phyloP scores from a whole-genome alignment of 192 early-diverging fungal genomes.

The Gorgonomyces haynaldii region DNA sequence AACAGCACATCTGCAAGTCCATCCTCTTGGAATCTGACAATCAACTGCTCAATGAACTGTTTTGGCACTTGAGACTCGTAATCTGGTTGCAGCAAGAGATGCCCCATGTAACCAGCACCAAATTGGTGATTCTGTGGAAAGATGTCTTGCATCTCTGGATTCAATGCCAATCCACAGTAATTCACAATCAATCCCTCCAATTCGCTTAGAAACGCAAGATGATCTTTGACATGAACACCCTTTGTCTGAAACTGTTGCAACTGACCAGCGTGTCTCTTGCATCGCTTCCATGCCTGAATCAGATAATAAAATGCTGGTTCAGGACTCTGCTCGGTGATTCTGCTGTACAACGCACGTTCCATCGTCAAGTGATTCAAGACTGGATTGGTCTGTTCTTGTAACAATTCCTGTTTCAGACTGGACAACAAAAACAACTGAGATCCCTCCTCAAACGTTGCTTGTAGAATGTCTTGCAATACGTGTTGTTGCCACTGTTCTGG shows the following conservation, averaged over 20 bases:
- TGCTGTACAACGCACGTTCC: neutral
- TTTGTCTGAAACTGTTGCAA: too few species aligned
- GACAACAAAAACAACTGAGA: neutral
- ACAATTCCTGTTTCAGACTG: neutral
- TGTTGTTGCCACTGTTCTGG: neutral
- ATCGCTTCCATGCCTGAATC: neutral
- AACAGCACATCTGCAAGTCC: slow-evolving; percentile 42
- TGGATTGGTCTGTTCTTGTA: neutral
- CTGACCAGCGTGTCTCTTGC: neutral
- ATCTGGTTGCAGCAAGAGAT: slow-evolving; percentile 41
- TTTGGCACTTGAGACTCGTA: slow-evolving; percentile 46
- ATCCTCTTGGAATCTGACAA: slow-evolving; percentile 49
- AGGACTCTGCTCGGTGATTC: neutral
- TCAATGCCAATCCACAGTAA: slow-evolving; percentile 72
- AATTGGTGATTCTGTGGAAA: slow-evolving; percentile 62
- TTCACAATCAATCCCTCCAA: slow-evolving; percentile 58
- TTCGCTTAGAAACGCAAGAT: too few species aligned
- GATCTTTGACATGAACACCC: too few species aligned
- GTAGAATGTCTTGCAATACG: neutral
- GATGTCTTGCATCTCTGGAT: slow-evolving; percentile 69
- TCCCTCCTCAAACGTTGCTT: neutral
- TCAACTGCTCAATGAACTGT: slow-evolving; percentile 53
- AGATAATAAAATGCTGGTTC: neutral
- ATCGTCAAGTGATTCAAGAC: neutral
- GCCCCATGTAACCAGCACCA: slow-evolving; percentile 9